phyloP scores from a whole-genome alignment of 2,329 filamentous ascomycete species.

The Alternaria triticimaculans region DNA sequence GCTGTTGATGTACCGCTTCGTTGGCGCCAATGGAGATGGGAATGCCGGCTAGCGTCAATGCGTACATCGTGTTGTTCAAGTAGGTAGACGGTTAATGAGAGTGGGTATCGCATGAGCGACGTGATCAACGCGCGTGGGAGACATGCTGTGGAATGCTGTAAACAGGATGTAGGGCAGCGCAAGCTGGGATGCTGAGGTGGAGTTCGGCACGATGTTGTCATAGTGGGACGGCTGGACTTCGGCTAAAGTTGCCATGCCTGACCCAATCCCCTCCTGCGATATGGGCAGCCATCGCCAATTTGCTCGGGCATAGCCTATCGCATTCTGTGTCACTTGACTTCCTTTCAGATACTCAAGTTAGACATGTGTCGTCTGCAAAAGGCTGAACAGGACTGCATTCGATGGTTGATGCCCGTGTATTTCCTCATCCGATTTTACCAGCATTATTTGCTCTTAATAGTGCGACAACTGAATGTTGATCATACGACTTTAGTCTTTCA shows the following conservation, averaged over 20 bases:
- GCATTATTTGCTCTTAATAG: background rate
- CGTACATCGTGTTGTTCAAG: constrained; percentile 28
- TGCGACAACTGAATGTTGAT: background rate
- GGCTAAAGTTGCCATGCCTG: constrained; percentile 5
- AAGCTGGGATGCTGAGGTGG: constrained; percentile 13
- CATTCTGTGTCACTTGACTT: background rate
- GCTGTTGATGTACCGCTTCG: constrained; percentile 58
- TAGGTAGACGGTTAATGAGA: background rate
- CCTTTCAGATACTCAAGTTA: background rate
- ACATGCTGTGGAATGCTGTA: constrained; percentile 10
- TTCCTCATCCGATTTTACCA: background rate
- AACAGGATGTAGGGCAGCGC: constrained; percentile 18
- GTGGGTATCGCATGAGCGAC: background rate
- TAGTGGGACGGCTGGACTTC: constrained; percentile 19
- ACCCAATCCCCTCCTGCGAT: background rate
- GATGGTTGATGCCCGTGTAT: background rate
- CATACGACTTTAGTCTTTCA: background rate
- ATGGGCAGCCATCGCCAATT: background rate
- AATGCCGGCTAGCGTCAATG: constrained; percentile 51
- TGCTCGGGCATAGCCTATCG: background rate
- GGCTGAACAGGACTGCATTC: background rate
- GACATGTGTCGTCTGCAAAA: background rate
- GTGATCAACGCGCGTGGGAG: background rate
- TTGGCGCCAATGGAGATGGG: constrained; percentile 57
- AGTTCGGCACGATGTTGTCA: constrained; percentile 34